A percentile compares a stretch with the other conserved stretches of the same genome.
Conservation (phyloP, 306 rosid species). For the Cicer cuneatum region DNA sequence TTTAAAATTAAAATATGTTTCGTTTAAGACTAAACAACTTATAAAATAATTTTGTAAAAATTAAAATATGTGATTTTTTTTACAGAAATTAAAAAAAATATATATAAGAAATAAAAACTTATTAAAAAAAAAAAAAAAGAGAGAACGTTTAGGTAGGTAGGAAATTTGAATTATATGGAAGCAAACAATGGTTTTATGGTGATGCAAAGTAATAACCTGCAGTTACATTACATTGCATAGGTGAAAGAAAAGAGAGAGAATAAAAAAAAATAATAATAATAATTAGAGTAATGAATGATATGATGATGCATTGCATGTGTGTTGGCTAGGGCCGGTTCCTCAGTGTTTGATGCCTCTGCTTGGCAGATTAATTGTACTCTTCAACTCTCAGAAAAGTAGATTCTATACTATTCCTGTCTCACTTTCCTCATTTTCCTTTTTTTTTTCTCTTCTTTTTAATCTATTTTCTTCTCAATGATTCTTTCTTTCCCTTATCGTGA, state of each 20-base stretch:
- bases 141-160: not conserved
- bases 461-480: slow-evolving; percentile 5
- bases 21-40: too few relatives aligned
- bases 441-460: not conserved
- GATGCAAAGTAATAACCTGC: slow-evolving; percentile 45
- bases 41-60: too few relatives aligned
- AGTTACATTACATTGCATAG: slow-evolving; percentile 10
- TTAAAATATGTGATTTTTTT: too few relatives aligned
- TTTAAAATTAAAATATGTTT: too few relatives aligned
- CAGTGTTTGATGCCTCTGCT: slow-evolving; percentile 57
- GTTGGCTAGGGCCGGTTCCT: slow-evolving; percentile 49
- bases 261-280: slow-evolving; percentile 25
- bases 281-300: slow-evolving; percentile 50
- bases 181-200: slow-evolving; percentile 32
- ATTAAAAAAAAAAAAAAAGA: not conserved
- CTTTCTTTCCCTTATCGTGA: slow-evolving; percentile 40
- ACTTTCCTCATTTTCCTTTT: slow-evolving; percentile 44
- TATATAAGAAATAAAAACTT: too few relatives aligned
- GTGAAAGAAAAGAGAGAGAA: slow-evolving; percentile 26
- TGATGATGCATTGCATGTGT: slow-evolving; percentile 37
- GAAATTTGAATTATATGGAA: not conserved
- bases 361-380: slow-evolving; percentile 56
- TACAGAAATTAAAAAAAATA: too few relatives aligned
- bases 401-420: slow-evolving; percentile 57
- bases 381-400: slow-evolving; percentile 51